Evolutionary conservation across 805 yeast genomes (phyloP).

Genomic region (Lipomyces starkeyi): DNA sequence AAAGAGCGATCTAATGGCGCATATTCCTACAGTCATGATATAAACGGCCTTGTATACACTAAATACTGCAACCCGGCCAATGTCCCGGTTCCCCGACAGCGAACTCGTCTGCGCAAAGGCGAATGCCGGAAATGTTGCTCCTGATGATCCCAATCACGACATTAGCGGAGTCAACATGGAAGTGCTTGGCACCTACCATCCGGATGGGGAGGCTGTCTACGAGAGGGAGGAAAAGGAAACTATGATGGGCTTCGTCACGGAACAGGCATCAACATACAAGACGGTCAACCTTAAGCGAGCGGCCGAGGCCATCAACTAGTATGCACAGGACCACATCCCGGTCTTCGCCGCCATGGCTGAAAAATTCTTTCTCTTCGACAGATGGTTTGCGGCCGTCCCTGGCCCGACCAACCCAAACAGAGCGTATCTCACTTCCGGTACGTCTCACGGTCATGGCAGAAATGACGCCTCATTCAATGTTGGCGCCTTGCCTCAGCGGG

Average conservation of each 20-base stretch:
- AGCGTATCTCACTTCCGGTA: constrained; percentile 12
- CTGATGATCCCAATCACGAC: constrained; percentile 11
- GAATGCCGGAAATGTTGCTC: constrained; percentile 1
- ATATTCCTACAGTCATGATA: constrained; percentile 2
- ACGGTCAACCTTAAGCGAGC: constrained; percentile 5
- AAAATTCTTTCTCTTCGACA: constrained; percentile 5
- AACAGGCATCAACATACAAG: not conserved
- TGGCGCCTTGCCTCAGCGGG: not conserved
- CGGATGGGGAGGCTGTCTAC: constrained; percentile 2
- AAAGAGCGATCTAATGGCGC: constrained; percentile 12
- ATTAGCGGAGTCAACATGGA: constrained; percentile 4
- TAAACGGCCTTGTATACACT: not conserved
- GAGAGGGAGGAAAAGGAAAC: not conserved
- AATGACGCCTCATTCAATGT: constrained; percentile 5
- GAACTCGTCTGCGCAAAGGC: not conserved
- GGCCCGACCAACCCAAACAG: constrained; percentile 16
- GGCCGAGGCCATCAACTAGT: constrained; percentile 10
- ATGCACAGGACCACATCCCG: not conserved
- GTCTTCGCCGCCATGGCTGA: constrained; percentile 12
- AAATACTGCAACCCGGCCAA: constrained; percentile 2
- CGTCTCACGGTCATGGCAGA: constrained; percentile 9
- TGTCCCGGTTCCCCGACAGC: not conserved
- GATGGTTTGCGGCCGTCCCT: constrained; percentile 12
- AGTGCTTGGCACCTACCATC: constrained; percentile 1
- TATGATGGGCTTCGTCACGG: constrained; percentile 8